Evolutionary conservation across 225 moss, liverwort and hornwort species (phyloP).

Genomic region (Neckera pumila): DNA sequence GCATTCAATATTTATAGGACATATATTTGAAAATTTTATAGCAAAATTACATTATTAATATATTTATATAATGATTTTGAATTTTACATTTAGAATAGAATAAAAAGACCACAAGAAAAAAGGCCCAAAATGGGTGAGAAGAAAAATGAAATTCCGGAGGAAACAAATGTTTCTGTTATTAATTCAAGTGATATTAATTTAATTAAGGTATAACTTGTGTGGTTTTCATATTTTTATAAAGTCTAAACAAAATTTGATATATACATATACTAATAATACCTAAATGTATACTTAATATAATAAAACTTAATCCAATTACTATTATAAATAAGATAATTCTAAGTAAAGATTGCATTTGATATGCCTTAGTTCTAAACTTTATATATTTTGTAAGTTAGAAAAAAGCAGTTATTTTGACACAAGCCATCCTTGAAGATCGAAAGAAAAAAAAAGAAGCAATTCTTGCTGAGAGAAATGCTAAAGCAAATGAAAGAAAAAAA

Average conservation of each 20-base stretch:
- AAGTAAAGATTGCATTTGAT: neutral
- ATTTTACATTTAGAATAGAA: constrained; percentile 28
- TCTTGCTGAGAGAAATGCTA: constrained; percentile 52
- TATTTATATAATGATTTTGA: neutral
- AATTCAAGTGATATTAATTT: constrained; percentile 44
- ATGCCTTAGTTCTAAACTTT: neutral
- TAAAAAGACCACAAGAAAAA: neutral
- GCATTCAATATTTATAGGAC: neutral
- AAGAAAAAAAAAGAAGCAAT: constrained; percentile 17
- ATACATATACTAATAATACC: too few relatives aligned
- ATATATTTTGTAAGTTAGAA: neutral
- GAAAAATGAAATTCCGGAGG: constrained; percentile 14
- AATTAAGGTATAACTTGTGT: constrained; percentile 28
- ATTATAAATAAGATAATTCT: neutral
- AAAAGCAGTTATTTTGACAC: constrained; percentile 62
- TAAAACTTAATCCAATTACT: too few relatives aligned
- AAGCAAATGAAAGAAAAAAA: constrained; percentile 78
- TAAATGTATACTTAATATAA: too few relatives aligned
- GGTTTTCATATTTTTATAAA: neutral
- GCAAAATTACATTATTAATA: too few relatives aligned
- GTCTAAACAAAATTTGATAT: too few relatives aligned
- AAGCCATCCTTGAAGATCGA: constrained; percentile 27
- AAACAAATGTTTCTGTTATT: constrained; percentile 59
- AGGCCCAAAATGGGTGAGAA: neutral
- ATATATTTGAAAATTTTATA: too few relatives aligned